A percentile compares a stretch with the other conserved stretches of the same genome.
Evolutionary conservation across 2,329 filamentous ascomycete species (phyloP).

Genomic region (Teratosphaeria nubilosa): DNA sequence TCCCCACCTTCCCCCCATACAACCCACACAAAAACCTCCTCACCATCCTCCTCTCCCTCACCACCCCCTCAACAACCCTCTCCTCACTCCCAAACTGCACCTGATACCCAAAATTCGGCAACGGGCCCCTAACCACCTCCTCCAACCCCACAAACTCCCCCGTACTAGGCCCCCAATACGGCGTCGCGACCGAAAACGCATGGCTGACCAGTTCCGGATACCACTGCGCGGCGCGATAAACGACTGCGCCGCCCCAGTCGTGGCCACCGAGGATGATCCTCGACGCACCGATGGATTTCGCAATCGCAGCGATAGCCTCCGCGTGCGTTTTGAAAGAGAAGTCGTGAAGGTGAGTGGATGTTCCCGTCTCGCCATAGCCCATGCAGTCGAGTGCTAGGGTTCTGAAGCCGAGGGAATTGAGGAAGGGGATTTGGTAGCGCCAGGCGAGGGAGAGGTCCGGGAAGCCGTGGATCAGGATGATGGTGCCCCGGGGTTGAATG

Average conservation of each 20-base stretch:
- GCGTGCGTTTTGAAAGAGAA: conserved; percentile 66
- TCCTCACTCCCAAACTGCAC: conserved; percentile 52
- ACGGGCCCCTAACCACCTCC: conserved; percentile 44
- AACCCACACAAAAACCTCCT: conserved; percentile 60
- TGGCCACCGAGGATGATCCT: conserved; percentile 77
- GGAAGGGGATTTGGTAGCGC: conserved; percentile 76
- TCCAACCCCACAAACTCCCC: conserved; percentile 47
- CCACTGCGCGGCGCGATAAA: conserved; percentile 65
- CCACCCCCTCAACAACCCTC: conserved; percentile 44
- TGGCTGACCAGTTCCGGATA: conserved; percentile 62
- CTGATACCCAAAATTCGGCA: conserved; percentile 75
- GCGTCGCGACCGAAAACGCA: conserved; percentile 73
- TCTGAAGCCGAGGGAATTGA: conserved; percentile 61
- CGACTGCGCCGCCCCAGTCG: conserved; percentile 77
- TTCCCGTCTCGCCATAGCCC: conserved; percentile 64
- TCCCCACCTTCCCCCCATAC: conserved; percentile 55
- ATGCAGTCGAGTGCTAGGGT: conserved; percentile 80
- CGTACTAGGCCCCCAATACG: conserved; percentile 52
- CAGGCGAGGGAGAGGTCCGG: conserved; percentile 78
- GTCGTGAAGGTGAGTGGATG: conserved; percentile 32
- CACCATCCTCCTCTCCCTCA: conserved; percentile 44
- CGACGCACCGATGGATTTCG: conserved; percentile 44
- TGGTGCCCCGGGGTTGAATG: conserved; percentile 31
- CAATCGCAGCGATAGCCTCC: conserved; percentile 65
- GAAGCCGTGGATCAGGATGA: conserved; percentile 62